Conservation (phyloP, 768 basidiomycete genomes). For the Hypholoma fasciculare region DNA sequence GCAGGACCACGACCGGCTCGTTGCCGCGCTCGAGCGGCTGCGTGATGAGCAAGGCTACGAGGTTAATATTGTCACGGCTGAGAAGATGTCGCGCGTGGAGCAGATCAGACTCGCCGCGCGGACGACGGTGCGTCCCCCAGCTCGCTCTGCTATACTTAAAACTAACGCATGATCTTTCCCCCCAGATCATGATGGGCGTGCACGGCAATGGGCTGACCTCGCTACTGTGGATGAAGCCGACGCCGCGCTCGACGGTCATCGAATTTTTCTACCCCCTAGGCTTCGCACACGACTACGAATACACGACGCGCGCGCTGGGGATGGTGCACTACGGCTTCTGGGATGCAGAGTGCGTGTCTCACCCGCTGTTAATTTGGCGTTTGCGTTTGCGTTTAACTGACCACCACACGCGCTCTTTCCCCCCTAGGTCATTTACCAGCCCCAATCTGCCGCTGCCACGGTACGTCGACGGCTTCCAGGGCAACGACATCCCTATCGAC, state of each 20-base stretch:
- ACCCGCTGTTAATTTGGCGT: not conserved
- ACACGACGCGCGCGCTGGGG: conserved; percentile 76
- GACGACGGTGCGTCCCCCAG: conserved; percentile 84
- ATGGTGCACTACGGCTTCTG: conserved; percentile 88
- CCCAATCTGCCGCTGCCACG: conserved; percentile 66
- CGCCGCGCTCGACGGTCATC: conserved; percentile 80
- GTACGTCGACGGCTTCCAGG: conserved; percentile 88
- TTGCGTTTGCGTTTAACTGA: no score
- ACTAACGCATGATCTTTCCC: not conserved
- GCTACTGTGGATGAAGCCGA: conserved; percentile 90
- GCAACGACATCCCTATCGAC: conserved; percentile 84
- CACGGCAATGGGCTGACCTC: conserved; percentile 92
- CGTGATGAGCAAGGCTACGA: conserved; percentile 77
- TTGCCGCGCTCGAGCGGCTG: conserved; percentile 69
- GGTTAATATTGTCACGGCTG: conserved; percentile 85
- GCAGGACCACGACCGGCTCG: conserved; percentile 78
- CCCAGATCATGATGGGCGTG: conserved; percentile 90
- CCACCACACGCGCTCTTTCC: not conserved
- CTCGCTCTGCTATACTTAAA: no score
- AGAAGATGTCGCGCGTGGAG: conserved; percentile 75
- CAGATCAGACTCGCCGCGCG: conserved; percentile 80
- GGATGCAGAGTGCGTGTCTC: conserved; percentile 55
- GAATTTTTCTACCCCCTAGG: conserved; percentile 89
- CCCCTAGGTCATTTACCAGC: conserved; percentile 65
- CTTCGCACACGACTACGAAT: conserved; percentile 87